phyloP scores from a whole-genome alignment of 345 rosid genomes.

The Schrenkiella parvula region DNA sequence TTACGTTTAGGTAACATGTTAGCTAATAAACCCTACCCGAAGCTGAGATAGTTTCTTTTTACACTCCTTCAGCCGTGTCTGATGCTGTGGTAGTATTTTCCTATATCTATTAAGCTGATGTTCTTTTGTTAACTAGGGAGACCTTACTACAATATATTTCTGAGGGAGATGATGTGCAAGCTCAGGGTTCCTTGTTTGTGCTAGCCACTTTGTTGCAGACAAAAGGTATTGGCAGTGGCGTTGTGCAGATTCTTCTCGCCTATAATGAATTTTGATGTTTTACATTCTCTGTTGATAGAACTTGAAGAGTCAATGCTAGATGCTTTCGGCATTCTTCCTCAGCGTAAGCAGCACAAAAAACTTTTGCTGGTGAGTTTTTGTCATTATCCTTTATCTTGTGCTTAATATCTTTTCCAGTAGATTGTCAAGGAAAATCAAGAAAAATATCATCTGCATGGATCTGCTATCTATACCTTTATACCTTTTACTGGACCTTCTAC shows the following conservation, averaged over 20 bases:
- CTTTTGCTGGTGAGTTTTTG: slow-evolving; percentile 68
- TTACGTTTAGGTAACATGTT: slow-evolving; percentile 58
- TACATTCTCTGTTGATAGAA: slow-evolving; percentile 44
- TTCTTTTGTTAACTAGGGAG: slow-evolving; percentile 50
- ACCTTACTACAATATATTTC: slow-evolving; percentile 62
- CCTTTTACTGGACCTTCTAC: background rate
- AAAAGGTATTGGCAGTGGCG: slow-evolving; percentile 56
- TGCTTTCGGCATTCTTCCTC: slow-evolving; percentile 98
- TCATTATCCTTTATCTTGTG: slow-evolving; percentile 9
- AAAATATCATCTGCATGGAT: background rate
- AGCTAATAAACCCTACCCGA: background rate
- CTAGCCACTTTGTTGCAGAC: slow-evolving; percentile 92
- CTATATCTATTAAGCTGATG: background rate
- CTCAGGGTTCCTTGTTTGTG: slow-evolving; percentile 76
- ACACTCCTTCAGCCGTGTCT: background rate
- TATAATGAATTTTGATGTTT: slow-evolving; percentile 5
- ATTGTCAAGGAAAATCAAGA: background rate
- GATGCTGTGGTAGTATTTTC: background rate
- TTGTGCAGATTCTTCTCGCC: slow-evolving; percentile 12
- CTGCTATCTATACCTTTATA: background rate
- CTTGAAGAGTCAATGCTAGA: slow-evolving; percentile 94
- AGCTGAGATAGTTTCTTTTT: slow-evolving; percentile 8
- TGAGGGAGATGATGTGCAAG: slow-evolving; percentile 69
- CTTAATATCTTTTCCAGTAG: background rate
- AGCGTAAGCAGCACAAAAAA: slow-evolving; percentile 91